Conservation (phyloP, 2,329 filamentous ascomycete species). For the Drechmeria coniospora region DNA sequence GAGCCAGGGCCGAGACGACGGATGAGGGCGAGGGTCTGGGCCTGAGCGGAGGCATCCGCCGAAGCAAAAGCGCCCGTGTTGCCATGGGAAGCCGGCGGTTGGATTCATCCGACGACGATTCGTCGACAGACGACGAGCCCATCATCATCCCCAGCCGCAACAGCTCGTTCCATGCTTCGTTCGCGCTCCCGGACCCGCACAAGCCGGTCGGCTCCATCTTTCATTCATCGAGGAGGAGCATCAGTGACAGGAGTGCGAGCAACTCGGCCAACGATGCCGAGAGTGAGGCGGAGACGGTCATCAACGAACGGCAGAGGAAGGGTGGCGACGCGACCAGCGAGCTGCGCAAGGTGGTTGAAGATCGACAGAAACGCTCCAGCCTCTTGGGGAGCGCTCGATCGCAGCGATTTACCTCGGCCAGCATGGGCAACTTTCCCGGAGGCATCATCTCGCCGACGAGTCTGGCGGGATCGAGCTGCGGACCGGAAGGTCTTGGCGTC, state of each 20-base stretch:
- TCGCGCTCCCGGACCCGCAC: constrained; percentile 37
- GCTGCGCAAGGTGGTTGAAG: constrained; percentile 41
- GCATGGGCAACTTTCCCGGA: constrained; percentile 15
- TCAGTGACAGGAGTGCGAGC: constrained; percentile 33
- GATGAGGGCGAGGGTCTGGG: constrained; percentile 21
- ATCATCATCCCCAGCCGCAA: constrained; percentile 49
- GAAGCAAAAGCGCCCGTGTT: constrained; percentile 15
- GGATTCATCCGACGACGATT: constrained; percentile 36
- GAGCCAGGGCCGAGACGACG: constrained; percentile 39
- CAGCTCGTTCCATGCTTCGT: constrained; percentile 36
- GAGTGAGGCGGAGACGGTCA: constrained; percentile 44
- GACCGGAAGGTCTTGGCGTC: constrained; percentile 26
- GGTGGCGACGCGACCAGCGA: constrained; percentile 45
- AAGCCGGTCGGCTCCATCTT: constrained; percentile 33
- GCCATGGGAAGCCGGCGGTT: constrained; percentile 18
- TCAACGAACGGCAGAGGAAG: constrained; percentile 28
- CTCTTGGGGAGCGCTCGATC: constrained; percentile 15
- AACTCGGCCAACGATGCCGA: constrained; percentile 27
- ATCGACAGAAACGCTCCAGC: constrained; percentile 27
- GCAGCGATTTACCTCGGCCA: constrained; percentile 19
- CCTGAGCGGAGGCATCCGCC: constrained; percentile 10
- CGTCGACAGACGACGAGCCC: constrained; percentile 47
- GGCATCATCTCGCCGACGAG: constrained; percentile 35
- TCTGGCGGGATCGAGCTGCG: constrained; percentile 31
- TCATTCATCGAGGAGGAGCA: constrained; percentile 28